phyloP scores from a whole-genome alignment of 331 rosid genomes.

The Telfairia occidentalis region DNA sequence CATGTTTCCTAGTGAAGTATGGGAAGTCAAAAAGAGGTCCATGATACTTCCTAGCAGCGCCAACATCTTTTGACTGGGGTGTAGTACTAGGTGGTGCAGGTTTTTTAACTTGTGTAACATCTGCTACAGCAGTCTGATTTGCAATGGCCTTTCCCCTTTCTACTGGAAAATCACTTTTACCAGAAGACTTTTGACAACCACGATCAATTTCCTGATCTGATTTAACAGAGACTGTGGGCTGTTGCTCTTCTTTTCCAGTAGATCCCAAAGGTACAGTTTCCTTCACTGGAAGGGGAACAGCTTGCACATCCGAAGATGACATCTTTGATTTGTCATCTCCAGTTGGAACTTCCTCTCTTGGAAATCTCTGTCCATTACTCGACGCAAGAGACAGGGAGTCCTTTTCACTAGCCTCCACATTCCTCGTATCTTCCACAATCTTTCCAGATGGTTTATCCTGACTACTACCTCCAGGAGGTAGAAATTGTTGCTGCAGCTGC shows the following conservation, averaged over 20 bases:
- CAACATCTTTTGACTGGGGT: slow-evolving; percentile 64
- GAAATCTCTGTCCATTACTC: slow-evolving; percentile 36
- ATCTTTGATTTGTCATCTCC: slow-evolving; percentile 56
- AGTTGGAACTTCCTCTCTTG: slow-evolving; percentile 47
- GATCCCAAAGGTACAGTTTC: slow-evolving; percentile 43
- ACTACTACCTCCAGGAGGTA: slow-evolving; percentile 43
- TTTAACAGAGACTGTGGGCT: slow-evolving; percentile 40
- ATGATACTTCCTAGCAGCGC: slow-evolving; percentile 74
- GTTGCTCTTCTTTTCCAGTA: slow-evolving; percentile 76
- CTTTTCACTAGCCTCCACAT: slow-evolving; percentile 45
- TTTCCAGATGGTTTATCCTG: slow-evolving; percentile 58
- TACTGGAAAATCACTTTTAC: slow-evolving; percentile 41
- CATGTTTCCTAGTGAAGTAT: slow-evolving; percentile 84
- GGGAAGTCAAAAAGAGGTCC: slow-evolving; percentile 99
- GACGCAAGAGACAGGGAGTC: slow-evolving; percentile 41
- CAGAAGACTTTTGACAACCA: slow-evolving; percentile 38
- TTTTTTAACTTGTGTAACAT: slow-evolving; percentile 47
- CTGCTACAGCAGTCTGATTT: slow-evolving; percentile 48
- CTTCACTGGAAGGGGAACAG: slow-evolving; percentile 36
- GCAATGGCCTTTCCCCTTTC: slow-evolving; percentile 85
- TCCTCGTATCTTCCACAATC: slow-evolving; percentile 36
- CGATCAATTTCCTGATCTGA: slow-evolving; percentile 59
- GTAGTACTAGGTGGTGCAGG: slow-evolving; percentile 49
- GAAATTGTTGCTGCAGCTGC: slow-evolving; percentile 51
- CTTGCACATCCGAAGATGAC: slow-evolving; percentile 45